Conservation (phyloP, 495 filamentous ascomycete genomes). For the Aspergillus homomorphus region DNA sequence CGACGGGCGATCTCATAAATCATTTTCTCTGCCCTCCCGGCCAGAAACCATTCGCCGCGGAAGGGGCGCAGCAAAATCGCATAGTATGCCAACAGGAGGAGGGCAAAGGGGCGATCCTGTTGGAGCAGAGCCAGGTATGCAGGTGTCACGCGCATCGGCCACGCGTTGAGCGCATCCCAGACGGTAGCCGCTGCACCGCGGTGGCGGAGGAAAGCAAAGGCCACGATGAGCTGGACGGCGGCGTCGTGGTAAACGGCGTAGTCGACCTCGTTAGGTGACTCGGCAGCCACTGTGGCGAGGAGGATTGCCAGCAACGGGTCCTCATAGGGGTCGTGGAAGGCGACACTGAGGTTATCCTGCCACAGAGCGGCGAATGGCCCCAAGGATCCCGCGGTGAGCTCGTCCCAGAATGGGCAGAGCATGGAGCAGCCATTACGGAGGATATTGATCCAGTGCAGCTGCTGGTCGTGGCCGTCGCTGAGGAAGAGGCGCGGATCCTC, state of each 20-base stretch:
- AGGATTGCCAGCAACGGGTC: background rate
- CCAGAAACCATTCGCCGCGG: too few relatives aligned
- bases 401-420: slow-evolving; percentile 4
- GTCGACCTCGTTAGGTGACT: background rate
- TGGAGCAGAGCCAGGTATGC: slow-evolving; percentile 1
- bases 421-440: slow-evolving; percentile 13
- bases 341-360: slow-evolving; percentile 2
- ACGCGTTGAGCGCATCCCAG: slow-evolving; percentile 7
- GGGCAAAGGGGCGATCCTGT: background rate
- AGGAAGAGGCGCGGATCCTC: background rate
- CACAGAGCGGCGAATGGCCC: background rate
- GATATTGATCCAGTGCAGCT: slow-evolving; percentile 7
- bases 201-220: background rate
- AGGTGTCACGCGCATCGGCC: slow-evolving; percentile 3
- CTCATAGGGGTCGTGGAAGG: background rate
- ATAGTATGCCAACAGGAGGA: slow-evolving; percentile 2
- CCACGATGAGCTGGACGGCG: background rate
- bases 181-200: background rate
- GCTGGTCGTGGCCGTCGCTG: background rate
- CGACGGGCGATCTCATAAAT: too few relatives aligned
- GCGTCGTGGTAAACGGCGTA: background rate
- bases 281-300: background rate
- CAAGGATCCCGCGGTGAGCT: background rate
- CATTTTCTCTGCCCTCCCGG: too few relatives aligned
- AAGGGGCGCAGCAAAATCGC: background rate